Percentiles rank a stretch among this genome's conserved stretches.
Conservation (phyloP, 2,329 filamentous ascomycete genomes). For the Paraconiothyrium brasiliense region DNA sequence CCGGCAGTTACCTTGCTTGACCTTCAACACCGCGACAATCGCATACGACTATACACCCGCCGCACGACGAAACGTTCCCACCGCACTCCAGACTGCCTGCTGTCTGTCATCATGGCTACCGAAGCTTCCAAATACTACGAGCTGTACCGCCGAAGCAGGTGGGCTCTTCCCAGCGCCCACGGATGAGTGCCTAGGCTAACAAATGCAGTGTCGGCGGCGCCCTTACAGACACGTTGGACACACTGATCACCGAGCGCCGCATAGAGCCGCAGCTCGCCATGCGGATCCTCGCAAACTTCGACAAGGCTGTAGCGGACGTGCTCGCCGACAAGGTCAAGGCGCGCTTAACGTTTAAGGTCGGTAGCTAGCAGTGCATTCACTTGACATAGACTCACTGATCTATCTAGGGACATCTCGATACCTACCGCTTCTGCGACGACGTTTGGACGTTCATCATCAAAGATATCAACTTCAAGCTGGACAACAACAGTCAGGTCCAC, state of each 20-base stretch:
- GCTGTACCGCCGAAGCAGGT: constrained; percentile 97
- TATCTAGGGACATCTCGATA: constrained; percentile 88
- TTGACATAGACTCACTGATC: constrained; percentile 24
- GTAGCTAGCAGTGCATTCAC: constrained; percentile 24
- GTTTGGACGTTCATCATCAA: constrained; percentile 99
- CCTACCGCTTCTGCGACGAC: constrained; percentile 99
- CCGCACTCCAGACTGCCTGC: background rate
- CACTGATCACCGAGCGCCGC: constrained; percentile 90
- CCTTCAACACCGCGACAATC: constrained; percentile 11
- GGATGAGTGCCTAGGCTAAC: constrained; percentile 36
- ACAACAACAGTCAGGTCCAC: constrained; percentile 76
- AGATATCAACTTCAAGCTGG: constrained; percentile 98
- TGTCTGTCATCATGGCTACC: constrained; percentile 38
- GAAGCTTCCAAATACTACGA: constrained; percentile 74
- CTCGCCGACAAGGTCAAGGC: constrained; percentile 92
- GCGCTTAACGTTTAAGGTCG: constrained; percentile 92
- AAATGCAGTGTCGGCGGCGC: constrained; percentile 82
- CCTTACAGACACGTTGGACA: constrained; percentile 95
- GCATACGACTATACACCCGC: constrained; percentile 19
- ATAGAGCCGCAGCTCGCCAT: constrained; percentile 99
- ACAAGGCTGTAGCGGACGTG: constrained; percentile 90
- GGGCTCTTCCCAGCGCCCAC: constrained; percentile 18
- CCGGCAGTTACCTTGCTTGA: constrained; percentile 20
- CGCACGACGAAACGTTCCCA: background rate
- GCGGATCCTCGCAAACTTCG: constrained; percentile 97